Evolutionary conservation across 768 basidiomycete genomes (phyloP).

Genomic region (Tulasnella sp.): DNA sequence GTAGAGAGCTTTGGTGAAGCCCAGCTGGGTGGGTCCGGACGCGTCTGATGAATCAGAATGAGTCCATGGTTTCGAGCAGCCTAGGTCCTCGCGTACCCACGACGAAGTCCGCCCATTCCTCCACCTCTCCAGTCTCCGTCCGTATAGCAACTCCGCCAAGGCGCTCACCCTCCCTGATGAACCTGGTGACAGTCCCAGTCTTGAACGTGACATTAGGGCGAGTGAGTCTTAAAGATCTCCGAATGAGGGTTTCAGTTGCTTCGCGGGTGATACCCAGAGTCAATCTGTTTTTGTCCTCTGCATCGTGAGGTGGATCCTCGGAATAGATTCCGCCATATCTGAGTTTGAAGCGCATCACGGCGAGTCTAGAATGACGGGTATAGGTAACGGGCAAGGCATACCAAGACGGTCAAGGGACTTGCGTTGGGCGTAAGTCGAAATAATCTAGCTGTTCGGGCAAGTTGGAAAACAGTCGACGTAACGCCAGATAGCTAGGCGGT

Average conservation of each 20-base stretch:
- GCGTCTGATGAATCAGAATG: not conserved
- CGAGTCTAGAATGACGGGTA: not conserved
- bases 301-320: not conserved
- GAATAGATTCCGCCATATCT: not conserved
- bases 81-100: not conserved
- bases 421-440: not conserved
- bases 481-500: slow-evolving; percentile 6
- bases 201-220: not conserved
- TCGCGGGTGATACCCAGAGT: slow-evolving; percentile 15
- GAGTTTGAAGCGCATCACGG: not conserved
- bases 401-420: not conserved
- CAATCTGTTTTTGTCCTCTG: not conserved
- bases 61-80: not conserved
- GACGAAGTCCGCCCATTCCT: slow-evolving; percentile 5
- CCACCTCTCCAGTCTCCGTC: not conserved
- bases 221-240: not conserved
- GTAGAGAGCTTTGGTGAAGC: slow-evolving; percentile 2
- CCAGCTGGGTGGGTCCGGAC: slow-evolving; percentile 14
- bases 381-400: not conserved
- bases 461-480: slow-evolving; percentile 8
- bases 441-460: not conserved
- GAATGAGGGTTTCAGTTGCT: not conserved
- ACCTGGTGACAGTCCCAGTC: slow-evolving; percentile 9
- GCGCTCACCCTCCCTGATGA: not conserved
- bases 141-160: not conserved